Conservation (phyloP, 2,329 filamentous ascomycete genomes). For the Beauveria varroae region DNA sequence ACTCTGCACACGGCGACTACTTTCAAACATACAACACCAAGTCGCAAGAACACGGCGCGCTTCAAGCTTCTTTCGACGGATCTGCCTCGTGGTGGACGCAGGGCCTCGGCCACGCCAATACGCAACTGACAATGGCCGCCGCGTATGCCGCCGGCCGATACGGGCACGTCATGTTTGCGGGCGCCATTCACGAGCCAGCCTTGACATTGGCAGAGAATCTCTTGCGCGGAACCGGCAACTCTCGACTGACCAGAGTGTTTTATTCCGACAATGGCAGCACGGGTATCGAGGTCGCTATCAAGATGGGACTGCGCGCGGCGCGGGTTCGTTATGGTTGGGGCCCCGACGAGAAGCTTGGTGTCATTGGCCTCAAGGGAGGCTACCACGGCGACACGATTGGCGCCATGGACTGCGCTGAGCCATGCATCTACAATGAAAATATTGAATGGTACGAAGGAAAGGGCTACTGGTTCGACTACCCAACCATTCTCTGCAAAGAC, state of each 20-base stretch:
- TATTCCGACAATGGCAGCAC: slow-evolving; percentile 82
- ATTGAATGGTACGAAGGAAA: slow-evolving; percentile 79
- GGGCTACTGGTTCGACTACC: slow-evolving; percentile 77
- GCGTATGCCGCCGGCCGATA: slow-evolving; percentile 78
- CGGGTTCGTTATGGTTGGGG: slow-evolving; percentile 60
- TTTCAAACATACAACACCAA: slow-evolving; percentile 52
- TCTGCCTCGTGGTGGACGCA: slow-evolving; percentile 92
- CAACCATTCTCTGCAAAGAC: slow-evolving; percentile 57
- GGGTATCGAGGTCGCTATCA: slow-evolving; percentile 74
- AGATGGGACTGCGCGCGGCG: slow-evolving; percentile 72
- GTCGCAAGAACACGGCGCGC: slow-evolving; percentile 23
- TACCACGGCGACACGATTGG: slow-evolving; percentile 88
- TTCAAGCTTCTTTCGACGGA: slow-evolving; percentile 68
- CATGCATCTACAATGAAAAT: slow-evolving; percentile 69
- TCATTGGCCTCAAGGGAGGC: slow-evolving; percentile 69
- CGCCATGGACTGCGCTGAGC: slow-evolving; percentile 79
- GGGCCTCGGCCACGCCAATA: slow-evolving; percentile 73
- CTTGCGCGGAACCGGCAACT: slow-evolving; percentile 51
- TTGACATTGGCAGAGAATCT: slow-evolving; percentile 60
- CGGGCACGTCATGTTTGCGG: slow-evolving; percentile 83
- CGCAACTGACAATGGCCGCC: slow-evolving; percentile 62
- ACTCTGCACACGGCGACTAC: slow-evolving; percentile 71
- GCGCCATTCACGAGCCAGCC: slow-evolving; percentile 71
- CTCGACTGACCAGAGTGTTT: slow-evolving; percentile 63
- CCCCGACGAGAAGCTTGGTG: slow-evolving; percentile 49